These are phyloP conservation scores for Acanthamoeba pearcei DNA, from an alignment of 208 protist genomes.

Conservation along the genomic window DNA sequence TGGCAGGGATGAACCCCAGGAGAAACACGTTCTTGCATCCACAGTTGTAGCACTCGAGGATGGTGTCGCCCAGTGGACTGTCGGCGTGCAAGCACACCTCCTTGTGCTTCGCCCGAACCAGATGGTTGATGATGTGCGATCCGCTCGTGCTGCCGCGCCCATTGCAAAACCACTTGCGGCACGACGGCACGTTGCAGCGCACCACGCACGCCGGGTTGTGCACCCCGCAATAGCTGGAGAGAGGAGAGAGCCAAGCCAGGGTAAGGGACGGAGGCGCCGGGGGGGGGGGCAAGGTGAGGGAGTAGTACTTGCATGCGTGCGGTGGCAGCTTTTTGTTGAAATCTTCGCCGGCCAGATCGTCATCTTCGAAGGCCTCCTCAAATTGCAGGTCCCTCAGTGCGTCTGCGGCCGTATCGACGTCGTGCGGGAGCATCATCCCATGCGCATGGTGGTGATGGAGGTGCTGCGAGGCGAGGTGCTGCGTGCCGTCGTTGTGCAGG, in stretches of 20 bases:
- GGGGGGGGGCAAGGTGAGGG: neutral
- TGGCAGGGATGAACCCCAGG: conserved; percentile 96
- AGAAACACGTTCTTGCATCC: conserved; percentile 94
- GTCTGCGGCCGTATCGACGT: neutral
- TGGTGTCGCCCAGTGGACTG: conserved; percentile 93
- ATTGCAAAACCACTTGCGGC: conserved; percentile 96
- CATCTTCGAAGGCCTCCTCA: neutral
- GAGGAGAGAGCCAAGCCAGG: no score
- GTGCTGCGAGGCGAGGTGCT: neutral
- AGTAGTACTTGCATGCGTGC: conserved; percentile 20
- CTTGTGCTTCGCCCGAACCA: conserved; percentile 90
- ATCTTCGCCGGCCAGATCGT: neutral
- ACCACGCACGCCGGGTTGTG: conserved; percentile 92
- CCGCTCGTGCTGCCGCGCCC: conserved; percentile 83
- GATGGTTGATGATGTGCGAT: conserved; percentile 95
- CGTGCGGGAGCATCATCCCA: neutral
- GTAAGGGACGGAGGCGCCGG: no score
- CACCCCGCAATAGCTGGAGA: conserved; percentile 91
- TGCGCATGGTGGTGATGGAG: neutral
- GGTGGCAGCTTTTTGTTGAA: neutral
- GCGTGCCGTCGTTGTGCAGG: neutral
- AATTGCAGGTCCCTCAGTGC: conserved; percentile 27
- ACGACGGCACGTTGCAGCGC: conserved; percentile 87
- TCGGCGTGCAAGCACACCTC: conserved; percentile 91
- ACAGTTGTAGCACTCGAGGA: conserved; percentile 97